These are phyloP conservation scores for Phaeosphaeria sp. DNA, from an alignment of 2,329 filamentous ascomycete species.

Conservation along the genomic window DNA sequence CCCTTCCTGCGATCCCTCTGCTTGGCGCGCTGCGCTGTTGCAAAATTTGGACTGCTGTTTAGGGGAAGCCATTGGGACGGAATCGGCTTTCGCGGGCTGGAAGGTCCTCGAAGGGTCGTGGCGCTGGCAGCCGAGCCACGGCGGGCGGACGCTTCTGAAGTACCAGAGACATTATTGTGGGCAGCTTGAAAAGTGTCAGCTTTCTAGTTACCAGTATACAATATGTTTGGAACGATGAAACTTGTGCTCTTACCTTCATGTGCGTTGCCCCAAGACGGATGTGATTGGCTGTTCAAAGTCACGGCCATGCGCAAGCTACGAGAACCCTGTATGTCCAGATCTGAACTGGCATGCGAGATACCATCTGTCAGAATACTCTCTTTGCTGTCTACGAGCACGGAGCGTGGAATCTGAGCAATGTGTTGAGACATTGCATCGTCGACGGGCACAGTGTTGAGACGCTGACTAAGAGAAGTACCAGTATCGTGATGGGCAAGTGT, in stretches of 20 bases:
- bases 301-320: constrained; percentile 32
- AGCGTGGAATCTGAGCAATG: constrained; percentile 29
- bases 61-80: constrained; percentile 32
- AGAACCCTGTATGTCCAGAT: constrained; percentile 20
- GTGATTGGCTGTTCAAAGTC: constrained; percentile 24
- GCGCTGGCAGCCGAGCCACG: constrained; percentile 6
- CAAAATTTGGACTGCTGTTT: constrained; percentile 20
- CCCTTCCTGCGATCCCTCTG: constrained; percentile 27
- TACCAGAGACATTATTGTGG: constrained; percentile 4
- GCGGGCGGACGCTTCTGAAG: constrained; percentile 4
- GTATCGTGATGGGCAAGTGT: constrained; percentile 24
- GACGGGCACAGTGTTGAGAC: constrained; percentile 1
- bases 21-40: constrained; percentile 31
- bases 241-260: constrained; percentile 38
- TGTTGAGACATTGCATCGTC: constrained; percentile 6
- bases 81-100: constrained; percentile 36
- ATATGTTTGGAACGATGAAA: constrained; percentile 29
- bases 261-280: constrained; percentile 26
- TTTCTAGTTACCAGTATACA: constrained; percentile 11
- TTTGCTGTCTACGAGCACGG: constrained; percentile 16
- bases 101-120: constrained; percentile 11
- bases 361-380: neutral
- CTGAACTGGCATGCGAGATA: constrained; percentile 8
- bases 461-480: constrained; percentile 10
- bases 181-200: constrained; percentile 23